Evolutionary conservation across 192 early-diverging fungal species (phyloP).

Genomic region (Mortierella claussenii): DNA sequence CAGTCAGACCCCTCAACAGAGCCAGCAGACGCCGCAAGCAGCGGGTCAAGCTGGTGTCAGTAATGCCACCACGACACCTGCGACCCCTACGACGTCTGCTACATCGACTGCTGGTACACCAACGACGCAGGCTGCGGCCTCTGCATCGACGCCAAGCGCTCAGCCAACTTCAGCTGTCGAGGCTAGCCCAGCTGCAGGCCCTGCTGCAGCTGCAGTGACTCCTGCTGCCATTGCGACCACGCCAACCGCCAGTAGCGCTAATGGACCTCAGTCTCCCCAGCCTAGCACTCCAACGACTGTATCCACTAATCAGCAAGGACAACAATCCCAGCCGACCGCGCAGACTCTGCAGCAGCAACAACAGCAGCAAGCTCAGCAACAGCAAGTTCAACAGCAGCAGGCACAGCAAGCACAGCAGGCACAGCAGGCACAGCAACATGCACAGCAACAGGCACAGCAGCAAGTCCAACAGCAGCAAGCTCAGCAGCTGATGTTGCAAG

Average conservation of each 20-base stretch:
- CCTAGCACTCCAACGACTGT: constrained; percentile 21
- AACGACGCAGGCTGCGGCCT: constrained; percentile 22
- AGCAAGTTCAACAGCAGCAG: constrained; percentile 3
- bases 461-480: constrained; percentile 29
- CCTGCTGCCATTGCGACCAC: constrained; percentile 9
- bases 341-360: constrained; percentile 9
- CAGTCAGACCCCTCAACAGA: constrained; percentile 3
- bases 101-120: constrained; percentile 29
- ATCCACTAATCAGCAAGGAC: constrained; percentile 11
- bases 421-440: constrained; percentile 33
- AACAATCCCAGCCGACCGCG: no score
- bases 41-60: constrained; percentile 1
- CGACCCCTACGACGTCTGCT: constrained; percentile 49
- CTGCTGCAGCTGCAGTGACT: constrained; percentile 16
- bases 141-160: constrained; percentile 24
- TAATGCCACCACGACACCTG: constrained; percentile 30
- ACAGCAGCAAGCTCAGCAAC: constrained; percentile 22
- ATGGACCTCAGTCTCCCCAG: constrained; percentile 37
- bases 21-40: constrained; percentile 17
- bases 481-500: constrained; percentile 25
- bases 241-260: constrained; percentile 20
- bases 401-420: constrained; percentile 14
- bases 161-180: constrained; percentile 13
- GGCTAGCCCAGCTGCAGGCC: constrained; percentile 21
- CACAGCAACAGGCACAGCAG: constrained; percentile 17